phyloP scores from a whole-genome alignment of 306 rosid genomes.

The Pterocarpus santalinus region DNA sequence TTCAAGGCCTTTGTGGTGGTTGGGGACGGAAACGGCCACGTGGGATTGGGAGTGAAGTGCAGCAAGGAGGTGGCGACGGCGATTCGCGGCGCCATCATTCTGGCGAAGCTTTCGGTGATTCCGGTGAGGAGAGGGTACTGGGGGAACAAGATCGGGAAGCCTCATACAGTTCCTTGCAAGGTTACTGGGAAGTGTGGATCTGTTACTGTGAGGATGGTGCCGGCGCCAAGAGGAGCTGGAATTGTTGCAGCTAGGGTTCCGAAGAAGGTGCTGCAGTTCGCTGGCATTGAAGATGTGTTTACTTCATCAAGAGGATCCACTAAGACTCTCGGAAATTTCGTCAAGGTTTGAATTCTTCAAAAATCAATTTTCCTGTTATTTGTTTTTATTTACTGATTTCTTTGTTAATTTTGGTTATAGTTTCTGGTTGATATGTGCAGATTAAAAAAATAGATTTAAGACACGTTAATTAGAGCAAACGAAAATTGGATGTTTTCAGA shows the following conservation, averaged over 20 bases:
- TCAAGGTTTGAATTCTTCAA: constrained; percentile 56
- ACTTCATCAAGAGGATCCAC: constrained; percentile 85
- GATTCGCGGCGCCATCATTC: constrained; percentile 53
- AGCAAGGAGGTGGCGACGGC: constrained; percentile 82
- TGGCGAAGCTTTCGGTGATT: constrained; percentile 75
- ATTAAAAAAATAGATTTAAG: not conserved
- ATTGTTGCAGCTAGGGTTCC: constrained; percentile 66
- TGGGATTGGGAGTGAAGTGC: constrained; percentile 79
- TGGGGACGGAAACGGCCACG: constrained; percentile 75
- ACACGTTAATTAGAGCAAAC: too few relatives aligned
- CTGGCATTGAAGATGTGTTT: constrained; percentile 55
- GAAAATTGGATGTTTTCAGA: too few relatives aligned
- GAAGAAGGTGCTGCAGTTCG: constrained; percentile 58
- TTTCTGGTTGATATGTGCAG: not conserved
- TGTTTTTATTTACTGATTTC: not conserved
- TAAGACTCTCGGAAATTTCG: constrained; percentile 84
- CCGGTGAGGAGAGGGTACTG: constrained; percentile 81
- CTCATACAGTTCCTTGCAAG: constrained; percentile 76
- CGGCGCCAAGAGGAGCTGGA: constrained; percentile 56
- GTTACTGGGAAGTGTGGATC: constrained; percentile 63
- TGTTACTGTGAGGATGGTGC: constrained; percentile 63
- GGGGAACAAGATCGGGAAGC: constrained; percentile 88
- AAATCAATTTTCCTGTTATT: too few relatives aligned
- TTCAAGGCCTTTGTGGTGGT: constrained; percentile 64
- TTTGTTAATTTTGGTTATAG: not conserved